Evolutionary conservation across 768 basidiomycete species (phyloP), one percentile per base, ranked within the genome.

Genomic region (Hypholoma sublateritium): DNA sequence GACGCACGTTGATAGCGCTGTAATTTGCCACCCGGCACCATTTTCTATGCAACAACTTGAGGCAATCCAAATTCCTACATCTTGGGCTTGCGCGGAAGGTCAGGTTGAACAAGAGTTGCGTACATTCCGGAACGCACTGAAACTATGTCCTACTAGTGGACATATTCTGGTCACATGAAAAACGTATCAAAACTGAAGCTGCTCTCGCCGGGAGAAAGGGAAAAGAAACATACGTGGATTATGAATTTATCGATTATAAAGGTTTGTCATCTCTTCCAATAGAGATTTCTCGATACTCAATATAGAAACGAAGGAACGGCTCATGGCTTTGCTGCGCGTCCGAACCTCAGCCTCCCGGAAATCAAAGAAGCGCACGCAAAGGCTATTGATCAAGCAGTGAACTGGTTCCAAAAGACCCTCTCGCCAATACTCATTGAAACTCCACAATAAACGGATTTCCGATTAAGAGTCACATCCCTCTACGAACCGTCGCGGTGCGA

Each of bases 311-410:
- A 57, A 78, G 75, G 74, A 5, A 77, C 77, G 11, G 60, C 70
- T 7, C 79, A 80, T 56, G 79, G 79, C 4, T 81, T 79, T 44
- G 77, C 73, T 25, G 67, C 69, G 9, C 73, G 74, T 7, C 78
- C 78, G 2, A 72, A 77, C 46, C 55, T 76, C 6, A 63, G 62
- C 17, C 59, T 70, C 34, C 66, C 72, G 1, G 74, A 71, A 5
- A 70, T 77, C 42, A 77, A 76, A 57, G 73, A 73, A 36, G 77
- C 72, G 1, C 72, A 71, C 43, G 76, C 78, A 59, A 65, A 70
- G 11, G 71, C 77, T 0, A 72, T 77, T 14, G 67, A 75, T 34
- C 74, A 79, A 54, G 72, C 71, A 8, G 72, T 75, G 9, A 62
- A 68, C 22, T 79, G 78, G 78, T 79, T 79, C 59, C 64, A 71